Base-by-base conservation (phyloP, 1,139 yeast species). In the Magnusiomyces magnusii region DNA sequence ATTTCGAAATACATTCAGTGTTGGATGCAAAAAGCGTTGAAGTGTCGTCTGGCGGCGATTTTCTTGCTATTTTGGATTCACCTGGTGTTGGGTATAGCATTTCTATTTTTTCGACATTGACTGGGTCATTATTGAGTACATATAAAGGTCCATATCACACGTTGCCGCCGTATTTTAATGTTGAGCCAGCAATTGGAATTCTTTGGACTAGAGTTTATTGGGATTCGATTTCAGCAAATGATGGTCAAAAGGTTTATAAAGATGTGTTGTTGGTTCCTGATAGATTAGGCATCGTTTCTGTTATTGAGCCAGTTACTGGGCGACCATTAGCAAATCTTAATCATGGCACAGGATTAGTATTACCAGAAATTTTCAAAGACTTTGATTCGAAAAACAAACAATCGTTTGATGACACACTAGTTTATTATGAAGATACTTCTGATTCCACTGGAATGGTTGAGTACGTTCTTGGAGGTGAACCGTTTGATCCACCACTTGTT, bases 281-380 rank as follows among this genome's bases (percentile, higher is more conserved):
- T 39, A 13, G 19, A 10, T 3, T 24, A 25, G 55, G 55, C 5
- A 17, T 39, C 9, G 49, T 53, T 13, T 41, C 55, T 2, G 47
- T 36, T 19, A 19, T 51, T 15, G 54, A 31, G 28, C 53, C 53
- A n/a, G 17, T 31, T 10, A 28, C 42, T 17, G 53, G 53, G 17
- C 27, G 31, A 28, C 53, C 53, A n/a, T 19, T 51, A 9, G 9
- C 27, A 10, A 31, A 17, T 3, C 17, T 51, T n/a, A 21, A 31
- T 31, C 53, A 51, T 28, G 53, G 53, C 15, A 28, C 53, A 28
- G 53, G 53, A 31, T 34, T 51, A 25, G 41, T 51, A 17, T 24
- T 51, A 17, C 17, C 15, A n/a, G 54, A 21, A 42, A 5, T 9
- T 13, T 13, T 17, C 17, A 19, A n/a, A 9, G 44, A 41, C 3